Base-by-base conservation (phyloP, 2,329 filamentous ascomycete species). In the Chaetothyriales sp. region DNA sequence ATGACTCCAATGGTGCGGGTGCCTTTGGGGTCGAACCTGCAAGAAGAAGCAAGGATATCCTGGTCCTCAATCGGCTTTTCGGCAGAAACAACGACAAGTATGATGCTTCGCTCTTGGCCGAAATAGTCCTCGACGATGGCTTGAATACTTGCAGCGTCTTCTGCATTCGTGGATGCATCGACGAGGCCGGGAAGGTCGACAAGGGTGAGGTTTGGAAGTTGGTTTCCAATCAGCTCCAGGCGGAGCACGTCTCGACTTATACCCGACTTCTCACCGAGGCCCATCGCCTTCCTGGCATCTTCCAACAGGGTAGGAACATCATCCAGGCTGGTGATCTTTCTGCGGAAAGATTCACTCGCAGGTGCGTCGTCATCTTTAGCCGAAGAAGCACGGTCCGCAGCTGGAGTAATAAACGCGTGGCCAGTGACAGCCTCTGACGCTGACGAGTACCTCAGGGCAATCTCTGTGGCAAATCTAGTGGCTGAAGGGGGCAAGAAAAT, bases 391-490 rank as follows among this genome's bases (percentile, higher is more conserved):
- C 60, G 25, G 6, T 53, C 2, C 18, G 49, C 52, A 3, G 49
- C 52, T 2, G 62, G 60, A 25, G 53, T 59, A 46, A 64, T 61
- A 47, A 52, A 60, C 8, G 62, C 59, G 5, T 52, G 44, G 6
- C 60, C 57, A 4, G 58, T 53, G 9, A 53, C 44, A 12, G 44
- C 18, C 18, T 56, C 47, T 53, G 32, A 53, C 39, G 57, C 51
- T 2, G 56, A 8, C 7, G 59, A 56, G 19, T 57, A 52, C 44
- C 77, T 70, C n/a, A 79, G 65, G 3, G 76, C 67, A 51, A 81
- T 73, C 59, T 80, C 76, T 22, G 77, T 80, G 3, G 77, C 73
- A 53, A 80, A 81, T 18, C 78, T 69, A 0, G 79, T 83, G 48
- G 76, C 76, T 53, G 77, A 76, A 50, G 74, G 68, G 0, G 78